Base-by-base conservation (phyloP, 2,329 filamentous ascomycete genomes). In the Calonectria hongkongensis region DNA sequence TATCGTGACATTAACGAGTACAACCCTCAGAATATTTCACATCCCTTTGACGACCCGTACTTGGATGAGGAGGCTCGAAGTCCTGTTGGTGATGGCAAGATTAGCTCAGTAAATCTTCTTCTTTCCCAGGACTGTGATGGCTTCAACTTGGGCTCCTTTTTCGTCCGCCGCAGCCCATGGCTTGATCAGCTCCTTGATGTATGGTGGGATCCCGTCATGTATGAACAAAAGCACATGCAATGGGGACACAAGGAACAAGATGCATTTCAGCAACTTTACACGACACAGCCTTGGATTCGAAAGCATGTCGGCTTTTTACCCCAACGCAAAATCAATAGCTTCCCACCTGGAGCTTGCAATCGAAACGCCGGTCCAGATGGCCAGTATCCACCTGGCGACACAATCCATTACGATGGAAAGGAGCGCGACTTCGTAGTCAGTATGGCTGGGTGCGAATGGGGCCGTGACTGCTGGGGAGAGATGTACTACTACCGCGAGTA, bases 211-310 rank as follows among this genome's bases (percentile, higher is more conserved):
- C 97, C 97, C 0, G 96, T 98, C 36, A 92, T 94, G 70, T 99
- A 99, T 84, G 97, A 99, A 85, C 97, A 99, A 85, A 97, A 95
- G 83, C 97, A 99, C 84, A 98, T 98, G 96, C 91, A 97, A 74
- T 99, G 97, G 97, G 96, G 97, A 81, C 97, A 99, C 88, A 98
- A 98, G 83, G 97, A 99, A 84, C 97, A 99, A 85, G 96, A 98
- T 82, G 95, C 96, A 2, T 87, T 99, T 50, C 96, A 98, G 85
- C 94, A 98, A 85, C 89, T 99, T 74, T 99, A 99, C 86, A 90
- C 89, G 70, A 94, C 93, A 68, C 96, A 98, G 82, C 95, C 97
- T 0, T 99, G 97, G 96, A 92, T 98, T 67, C 92, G 97, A 72
- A 92, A 94, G 69, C 94, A 97, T 79, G 93, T 95, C 3, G 96